A percentile compares a stretch with the other conserved stretches of the same genome.
Evolutionary conservation across 768 basidiomycete genomes (phyloP).

Genomic region (Polyporus arcularius): DNA sequence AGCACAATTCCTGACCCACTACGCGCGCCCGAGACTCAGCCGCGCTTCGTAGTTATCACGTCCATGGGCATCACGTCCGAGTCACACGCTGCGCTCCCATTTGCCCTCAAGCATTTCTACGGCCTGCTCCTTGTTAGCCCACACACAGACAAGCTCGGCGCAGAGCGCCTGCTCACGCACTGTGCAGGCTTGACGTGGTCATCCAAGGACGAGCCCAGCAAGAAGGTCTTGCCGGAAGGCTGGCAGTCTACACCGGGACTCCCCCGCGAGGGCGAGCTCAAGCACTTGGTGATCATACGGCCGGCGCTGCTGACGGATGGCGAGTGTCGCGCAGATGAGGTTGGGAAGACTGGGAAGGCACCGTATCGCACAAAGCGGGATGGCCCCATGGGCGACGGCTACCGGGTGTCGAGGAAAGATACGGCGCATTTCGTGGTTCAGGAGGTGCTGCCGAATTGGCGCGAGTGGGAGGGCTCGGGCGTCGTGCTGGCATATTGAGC

Average conservation of each 20-base stretch:
- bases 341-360: conserved; percentile 28
- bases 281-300: conserved; percentile 51
- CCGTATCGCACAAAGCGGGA: conserved; percentile 46
- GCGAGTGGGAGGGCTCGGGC: conserved; percentile 52
- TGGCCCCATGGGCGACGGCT: conserved; percentile 33
- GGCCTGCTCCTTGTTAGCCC: conserved; percentile 43
- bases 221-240: conserved; percentile 43
- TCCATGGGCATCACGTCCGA: conserved; percentile 51
- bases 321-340: conserved; percentile 38
- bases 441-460: conserved; percentile 48
- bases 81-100: conserved; percentile 48
- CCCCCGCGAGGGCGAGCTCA: conserved; percentile 45
- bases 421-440: conserved; percentile 67
- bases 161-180: conserved; percentile 53
- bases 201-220: conserved; percentile 37
- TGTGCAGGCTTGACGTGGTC: conserved; percentile 55
- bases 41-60: conserved; percentile 55
- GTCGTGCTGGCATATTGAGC: conserved; percentile 50
- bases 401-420: conserved; percentile 62
- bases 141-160: conserved; percentile 63
- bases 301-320: conserved; percentile 64
- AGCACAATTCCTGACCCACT: conserved; percentile 47
- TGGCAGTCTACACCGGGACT: conserved; percentile 48
- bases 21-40: conserved; percentile 33
- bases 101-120: conserved; percentile 52